Evolutionary conservation across 768 basidiomycete species (phyloP), one percentile per base, ranked within the genome.

Genomic region (Naganishia randhawae): DNA sequence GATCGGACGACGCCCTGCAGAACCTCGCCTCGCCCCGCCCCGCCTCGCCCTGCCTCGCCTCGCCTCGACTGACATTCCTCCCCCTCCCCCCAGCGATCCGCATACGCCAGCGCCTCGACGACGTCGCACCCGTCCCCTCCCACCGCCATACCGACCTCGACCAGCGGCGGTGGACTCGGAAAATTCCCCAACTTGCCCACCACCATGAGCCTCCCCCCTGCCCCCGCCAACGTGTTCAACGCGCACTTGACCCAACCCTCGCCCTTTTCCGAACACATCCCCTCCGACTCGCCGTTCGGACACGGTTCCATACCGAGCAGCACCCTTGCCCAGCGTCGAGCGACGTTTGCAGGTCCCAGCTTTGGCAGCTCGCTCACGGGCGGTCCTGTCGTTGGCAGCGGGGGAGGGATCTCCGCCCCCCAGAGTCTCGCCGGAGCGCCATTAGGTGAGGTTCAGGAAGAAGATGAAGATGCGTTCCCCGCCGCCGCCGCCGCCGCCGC

Each of bases 241-340:
- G 31, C 63, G 4, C 67, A 50, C 70, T 41, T 53, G 62, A 69
- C 76, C 7, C 65, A 66, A n/a, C 69, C 69, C 19, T 70, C 69
- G 32, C 75, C 78, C 1, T 77, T 79, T 62, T 76, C 75, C 9
- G 78, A 79, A 55, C 69, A 71, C 29, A 72, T 71, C 8, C 76
- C 77, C 1, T 25, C 75, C 32, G 75, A 77, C 63, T 77, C 74
- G 1, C 76, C 78, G 1, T 78, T 78, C 51, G 75, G 74, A 16
- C 69, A 69, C 42, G 54, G 41, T 5, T 42, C 53, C 1, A 57
- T 39, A 29, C 33, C 66, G 39, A 61, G 53, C 31, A 63, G 63
- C 53, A 53, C 33, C 9, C 63, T 65, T 31, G 45, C 53, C 32
- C 54, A 69, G 32, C 42, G 64, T 42, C 50, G 68, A n/a, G 42